Base-by-base conservation (phyloP, 495 filamentous ascomycete genomes). In the Tuber melanosporum region DNA sequence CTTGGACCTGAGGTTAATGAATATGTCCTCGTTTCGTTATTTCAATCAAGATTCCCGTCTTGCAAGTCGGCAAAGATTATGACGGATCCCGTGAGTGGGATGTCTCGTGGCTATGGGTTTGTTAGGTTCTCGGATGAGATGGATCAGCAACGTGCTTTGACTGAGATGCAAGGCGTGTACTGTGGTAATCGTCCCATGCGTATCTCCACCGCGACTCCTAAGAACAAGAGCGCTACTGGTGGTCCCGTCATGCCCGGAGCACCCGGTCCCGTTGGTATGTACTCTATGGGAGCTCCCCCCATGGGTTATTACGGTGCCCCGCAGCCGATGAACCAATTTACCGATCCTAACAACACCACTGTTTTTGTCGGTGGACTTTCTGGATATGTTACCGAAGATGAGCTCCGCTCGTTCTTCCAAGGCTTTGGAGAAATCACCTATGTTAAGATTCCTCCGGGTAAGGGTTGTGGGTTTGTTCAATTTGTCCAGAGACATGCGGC, bases 51-150 rank as follows among this genome's bases (percentile, higher is more conserved):
- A 47, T 99, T 95, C 88, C 93, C 92, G 0, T 96, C 93, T 8
- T 98, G 96, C 92, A 98, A 98, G 87, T 97, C 94, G 15, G 95
- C 96, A 77, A 99, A 99, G 88, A 99, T 99, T 85, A 99, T 99
- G 95, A 97, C 96, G 69, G 95, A 99, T 82, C 95, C 97, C 74
- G 95, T 98, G 85, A 95, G 91, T 74, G 95, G 95, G 80, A 94
- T 98, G 90, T 98, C 95, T 44, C 93, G 95, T 73, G 95, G 95
- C 49, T 99, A 99, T 82, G 95, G 95, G 42, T 99, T 99, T 82
- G 95, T 99, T 74, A 93, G 95, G 78, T 99, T 99, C 85, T 92
- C 93, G 62, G 93, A 95, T 79, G 95, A 98, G 86, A 85, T 88
- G 76, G 96, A 99, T 83, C 95, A 98, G 87, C 95, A 98, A 88